Base-by-base conservation (phyloP, 169 alveolate genomes). In the Plasmodium inui region DNA sequence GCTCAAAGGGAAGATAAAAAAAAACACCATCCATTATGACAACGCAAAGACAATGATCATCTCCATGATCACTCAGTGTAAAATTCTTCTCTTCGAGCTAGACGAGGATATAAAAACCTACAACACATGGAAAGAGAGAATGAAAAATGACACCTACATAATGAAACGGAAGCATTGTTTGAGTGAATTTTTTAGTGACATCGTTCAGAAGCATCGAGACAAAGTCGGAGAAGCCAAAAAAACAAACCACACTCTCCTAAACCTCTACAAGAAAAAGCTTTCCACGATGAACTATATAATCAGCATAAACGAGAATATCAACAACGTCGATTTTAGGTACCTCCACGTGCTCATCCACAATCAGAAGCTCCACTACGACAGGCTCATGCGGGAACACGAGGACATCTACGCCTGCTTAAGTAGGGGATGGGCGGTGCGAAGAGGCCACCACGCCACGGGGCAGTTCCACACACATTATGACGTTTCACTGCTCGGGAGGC, bases 51-150 rank as follows among this genome's bases (percentile, higher is more conserved):
- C 82, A 26, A 19, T 89, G 32, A 41, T 89, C 67, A 26, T 9
- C 28, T 89, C 94, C 1, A 39, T 89, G 30, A 61, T 89, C 19
- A 57, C 90, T 61, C 94, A 89, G 50, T 55, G 94, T 41, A 89
- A 89, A 79, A 89, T 89, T 55, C 82, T 89, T 19, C 73, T 89
- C 30, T 89, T 79, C 50, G 94, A 89, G 22, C 28, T 89, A 19
- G 89, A 89, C 14, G 94, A 79, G 30, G 89, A 89, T 26, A 89
- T 12, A 79, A 89, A 89, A 80, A 80, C 28, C 32, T 89, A 89
- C 39, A 44, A 89, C 30, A 12, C 50, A 30, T 41, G 30, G 67
- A 89, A 61, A 39, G 94, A 89, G 50, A 89, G 22, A 61, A 89
- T 89, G 71, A 89, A 79, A 26, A 89, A 57, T 9, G 89, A 89